Evolutionary conservation across 805 yeast genomes (phyloP).

Genomic region (Monosporozyma yasuniensis): DNA sequence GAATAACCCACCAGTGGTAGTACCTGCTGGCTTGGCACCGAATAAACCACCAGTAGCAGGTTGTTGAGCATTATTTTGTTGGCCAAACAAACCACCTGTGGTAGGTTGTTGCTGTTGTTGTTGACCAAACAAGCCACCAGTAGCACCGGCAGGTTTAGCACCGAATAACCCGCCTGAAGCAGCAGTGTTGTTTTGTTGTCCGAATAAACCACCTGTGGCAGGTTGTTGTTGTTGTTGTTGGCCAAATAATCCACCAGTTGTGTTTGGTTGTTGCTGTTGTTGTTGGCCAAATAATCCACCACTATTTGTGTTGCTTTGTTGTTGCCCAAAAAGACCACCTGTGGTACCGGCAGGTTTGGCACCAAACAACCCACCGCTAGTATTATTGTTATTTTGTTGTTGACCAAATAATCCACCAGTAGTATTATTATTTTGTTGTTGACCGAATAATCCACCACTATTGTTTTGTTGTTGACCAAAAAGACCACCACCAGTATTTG

Average conservation of each 20-base stretch:
- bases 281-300: conserved; percentile 19
- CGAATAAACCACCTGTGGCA: conserved; percentile 29
- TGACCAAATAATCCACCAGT: conserved; percentile 22
- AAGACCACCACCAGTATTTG: conserved; percentile 23
- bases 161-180: conserved; percentile 11
- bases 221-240: conserved; percentile 1
- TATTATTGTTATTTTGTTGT: conserved; percentile 4
- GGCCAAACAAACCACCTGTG: conserved; percentile 19
- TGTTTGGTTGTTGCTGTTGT: conserved; percentile 4
- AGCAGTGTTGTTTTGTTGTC: conserved; percentile 16
- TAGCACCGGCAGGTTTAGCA: neutral
- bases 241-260: conserved; percentile 16
- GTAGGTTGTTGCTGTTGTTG: conserved; percentile 6
- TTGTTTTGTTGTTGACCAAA: conserved; percentile 4
- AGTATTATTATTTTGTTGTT: conserved; percentile 11
- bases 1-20: conserved; percentile 4
- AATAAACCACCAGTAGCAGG: conserved; percentile 14
- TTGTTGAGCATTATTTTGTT: conserved; percentile 7
- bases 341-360: conserved; percentile 25
- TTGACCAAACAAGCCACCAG: conserved; percentile 16
- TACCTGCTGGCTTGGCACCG: conserved; percentile 13
- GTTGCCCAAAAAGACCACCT: conserved; percentile 10
- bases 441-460: neutral
- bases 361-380: conserved; percentile 19
- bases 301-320: neutral